Percentiles rank a stretch among this genome's conserved stretches.
Conservation (phyloP, 805 yeast genomes). For the Yamadazyma tumulicola region DNA sequence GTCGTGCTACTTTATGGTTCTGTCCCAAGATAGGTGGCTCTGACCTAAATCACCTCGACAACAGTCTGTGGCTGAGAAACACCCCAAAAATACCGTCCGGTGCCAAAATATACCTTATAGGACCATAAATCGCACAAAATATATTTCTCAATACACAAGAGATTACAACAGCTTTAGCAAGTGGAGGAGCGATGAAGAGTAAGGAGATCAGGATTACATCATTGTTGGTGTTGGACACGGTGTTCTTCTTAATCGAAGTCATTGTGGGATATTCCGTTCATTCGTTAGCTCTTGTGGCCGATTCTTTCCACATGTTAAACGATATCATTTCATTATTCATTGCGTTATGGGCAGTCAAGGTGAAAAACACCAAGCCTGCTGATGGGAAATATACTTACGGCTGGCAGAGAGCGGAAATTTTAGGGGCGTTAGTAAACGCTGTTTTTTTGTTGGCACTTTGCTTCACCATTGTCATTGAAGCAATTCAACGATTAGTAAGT, state of each 20-base stretch:
- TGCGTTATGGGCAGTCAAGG: conserved; percentile 95
- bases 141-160: too few relatives aligned
- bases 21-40: too few relatives aligned
- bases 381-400: conserved; percentile 93
- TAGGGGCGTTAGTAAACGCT: conserved; percentile 93
- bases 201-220: conserved; percentile 73
- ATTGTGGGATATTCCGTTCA: conserved; percentile 87
- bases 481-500: conserved; percentile 79
- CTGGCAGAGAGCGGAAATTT: conserved; percentile 95
- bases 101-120: too few relatives aligned
- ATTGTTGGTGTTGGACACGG: conserved; percentile 69
- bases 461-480: conserved; percentile 88
- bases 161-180: too few relatives aligned
- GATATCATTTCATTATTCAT: conserved; percentile 86
- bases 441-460: conserved; percentile 91
- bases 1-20: too few relatives aligned
- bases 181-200: conserved; percentile 30
- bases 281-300: conserved; percentile 92
- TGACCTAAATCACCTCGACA: too few relatives aligned
- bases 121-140: too few relatives aligned
- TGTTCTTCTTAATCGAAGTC: conserved; percentile 82
- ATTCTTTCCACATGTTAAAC: conserved; percentile 95
- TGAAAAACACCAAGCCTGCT: conserved; percentile 75
- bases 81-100: too few relatives aligned
- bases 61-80: too few relatives aligned